Conservation (phyloP, 306 rosid genomes). For the Lotus japonicus region DNA sequence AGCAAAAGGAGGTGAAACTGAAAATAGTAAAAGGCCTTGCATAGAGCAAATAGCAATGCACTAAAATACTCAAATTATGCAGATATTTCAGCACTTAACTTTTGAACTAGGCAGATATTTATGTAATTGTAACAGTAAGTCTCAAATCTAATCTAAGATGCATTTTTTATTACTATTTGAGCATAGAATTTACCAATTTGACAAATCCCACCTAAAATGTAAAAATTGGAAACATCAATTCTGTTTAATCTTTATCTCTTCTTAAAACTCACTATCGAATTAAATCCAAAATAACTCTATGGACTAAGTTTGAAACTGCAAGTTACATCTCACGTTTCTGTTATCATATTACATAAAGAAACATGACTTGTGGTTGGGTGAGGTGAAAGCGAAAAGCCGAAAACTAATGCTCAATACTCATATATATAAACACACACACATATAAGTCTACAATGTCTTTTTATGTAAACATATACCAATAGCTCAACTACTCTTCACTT, state of each 20-base stretch:
- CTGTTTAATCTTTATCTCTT: background rate
- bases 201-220: background rate
- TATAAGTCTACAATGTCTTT: background rate
- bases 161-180: background rate
- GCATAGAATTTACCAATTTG: slow-evolving; percentile 6
- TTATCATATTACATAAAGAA: slow-evolving; percentile 22
- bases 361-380: slow-evolving; percentile 6
- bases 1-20: background rate
- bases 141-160: background rate
- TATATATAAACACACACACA: background rate
- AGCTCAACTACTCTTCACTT: background rate
- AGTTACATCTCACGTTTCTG: slow-evolving; percentile 14
- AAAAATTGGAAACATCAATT: background rate
- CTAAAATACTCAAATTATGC: background rate
- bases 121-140: background rate
- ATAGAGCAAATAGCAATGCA: background rate
- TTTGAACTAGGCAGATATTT: background rate
- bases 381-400: slow-evolving; percentile 17
- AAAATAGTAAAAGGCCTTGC: background rate
- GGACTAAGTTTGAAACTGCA: background rate
- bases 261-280: background rate
- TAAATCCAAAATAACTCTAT: background rate
- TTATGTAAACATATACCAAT: slow-evolving; percentile 15
- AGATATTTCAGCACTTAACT: too few species aligned
- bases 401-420: slow-evolving; percentile 1